Percentiles rank a stretch among this genome's conserved stretches.
Evolutionary conservation across 352 stramenopile species (phyloP).

Genomic region (Globisporangium parvum): DNA sequence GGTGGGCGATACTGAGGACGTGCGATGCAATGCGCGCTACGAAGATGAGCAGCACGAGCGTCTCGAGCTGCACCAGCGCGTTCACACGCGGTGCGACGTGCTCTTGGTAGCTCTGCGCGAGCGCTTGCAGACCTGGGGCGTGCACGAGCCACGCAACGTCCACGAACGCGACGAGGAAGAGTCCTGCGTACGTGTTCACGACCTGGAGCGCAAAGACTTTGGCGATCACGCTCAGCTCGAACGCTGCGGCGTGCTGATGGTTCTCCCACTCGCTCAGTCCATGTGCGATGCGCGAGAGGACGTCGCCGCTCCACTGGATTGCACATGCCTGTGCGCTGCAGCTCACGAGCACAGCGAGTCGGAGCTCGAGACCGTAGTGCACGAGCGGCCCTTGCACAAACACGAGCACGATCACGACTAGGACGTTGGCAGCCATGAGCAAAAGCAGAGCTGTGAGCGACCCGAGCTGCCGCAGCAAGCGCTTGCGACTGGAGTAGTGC

Average conservation of each 20-base stretch:
- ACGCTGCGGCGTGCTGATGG: slow-evolving; percentile 16
- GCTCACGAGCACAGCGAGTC: slow-evolving; percentile 24
- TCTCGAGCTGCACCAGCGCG: slow-evolving; percentile 36
- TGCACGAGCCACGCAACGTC: slow-evolving; percentile 5
- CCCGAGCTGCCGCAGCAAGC: slow-evolving; percentile 9
- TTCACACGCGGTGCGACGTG: slow-evolving; percentile 16
- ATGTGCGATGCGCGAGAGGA: slow-evolving; percentile 19
- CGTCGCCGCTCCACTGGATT: slow-evolving; percentile 23
- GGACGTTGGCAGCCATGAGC: slow-evolving; percentile 18
- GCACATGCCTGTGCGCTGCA: slow-evolving; percentile 19
- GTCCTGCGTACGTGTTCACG: slow-evolving; percentile 29
- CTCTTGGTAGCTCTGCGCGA: slow-evolving; percentile 10
- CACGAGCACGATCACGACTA: slow-evolving; percentile 22
- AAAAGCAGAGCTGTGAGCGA: slow-evolving; percentile 16
- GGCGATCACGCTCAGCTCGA: slow-evolving; percentile 23
- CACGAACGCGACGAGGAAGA: slow-evolving; percentile 27
- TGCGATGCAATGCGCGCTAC: slow-evolving; percentile 20
- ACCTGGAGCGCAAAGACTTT: slow-evolving; percentile 44
- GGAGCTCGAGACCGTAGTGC: slow-evolving; percentile 17
- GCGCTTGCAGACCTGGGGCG: background rate
- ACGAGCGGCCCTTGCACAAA: slow-evolving; percentile 23
- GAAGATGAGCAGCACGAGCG: slow-evolving; percentile 31
- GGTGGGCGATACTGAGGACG: slow-evolving; percentile 12
- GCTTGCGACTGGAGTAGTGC: slow-evolving; percentile 11
- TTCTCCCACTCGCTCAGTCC: slow-evolving; percentile 30